phyloP scores from a whole-genome alignment of 2,329 filamentous ascomycete species.

The Chrysoporthe cubensis region DNA sequence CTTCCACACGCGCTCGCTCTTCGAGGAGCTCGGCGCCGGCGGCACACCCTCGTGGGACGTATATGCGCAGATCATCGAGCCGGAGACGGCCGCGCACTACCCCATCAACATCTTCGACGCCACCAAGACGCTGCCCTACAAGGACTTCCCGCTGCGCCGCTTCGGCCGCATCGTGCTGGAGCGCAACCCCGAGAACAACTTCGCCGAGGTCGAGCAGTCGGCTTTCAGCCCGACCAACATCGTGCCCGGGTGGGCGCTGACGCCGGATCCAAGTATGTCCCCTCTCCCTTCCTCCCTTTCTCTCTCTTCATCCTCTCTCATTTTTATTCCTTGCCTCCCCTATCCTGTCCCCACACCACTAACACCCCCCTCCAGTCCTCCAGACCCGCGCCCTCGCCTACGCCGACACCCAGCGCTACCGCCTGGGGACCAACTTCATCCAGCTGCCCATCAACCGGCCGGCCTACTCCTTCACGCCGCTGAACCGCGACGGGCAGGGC shows the following conservation, averaged over 20 bases:
- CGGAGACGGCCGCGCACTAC: conserved; percentile 52
- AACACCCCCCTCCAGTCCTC: conserved; percentile 43
- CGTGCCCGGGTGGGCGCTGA: conserved; percentile 57
- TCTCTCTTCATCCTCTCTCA: neutral
- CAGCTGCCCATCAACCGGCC: conserved; percentile 58
- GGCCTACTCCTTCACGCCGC: conserved; percentile 39
- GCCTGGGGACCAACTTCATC: conserved; percentile 62
- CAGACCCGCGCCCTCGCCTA: conserved; percentile 60
- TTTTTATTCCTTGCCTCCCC: neutral
- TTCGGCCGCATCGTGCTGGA: conserved; percentile 57
- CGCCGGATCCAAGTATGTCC: conserved; percentile 49
- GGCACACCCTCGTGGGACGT: conserved; percentile 55
- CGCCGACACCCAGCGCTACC: conserved; percentile 59
- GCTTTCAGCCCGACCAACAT: conserved; percentile 60
- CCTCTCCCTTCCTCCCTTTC: neutral
- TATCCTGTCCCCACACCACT: conserved; percentile 9
- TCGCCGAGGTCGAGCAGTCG: conserved; percentile 57
- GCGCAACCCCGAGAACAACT: conserved; percentile 45
- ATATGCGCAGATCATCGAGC: conserved; percentile 58
- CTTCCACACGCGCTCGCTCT: conserved; percentile 52
- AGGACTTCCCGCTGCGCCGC: conserved; percentile 50
- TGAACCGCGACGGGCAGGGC: conserved; percentile 47
- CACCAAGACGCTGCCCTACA: conserved; percentile 58
- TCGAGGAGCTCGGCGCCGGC: conserved; percentile 48
- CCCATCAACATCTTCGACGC: conserved; percentile 58